phyloP scores from a whole-genome alignment of 73 alveolate genomes.

The Paramecium sexaurelia region DNA sequence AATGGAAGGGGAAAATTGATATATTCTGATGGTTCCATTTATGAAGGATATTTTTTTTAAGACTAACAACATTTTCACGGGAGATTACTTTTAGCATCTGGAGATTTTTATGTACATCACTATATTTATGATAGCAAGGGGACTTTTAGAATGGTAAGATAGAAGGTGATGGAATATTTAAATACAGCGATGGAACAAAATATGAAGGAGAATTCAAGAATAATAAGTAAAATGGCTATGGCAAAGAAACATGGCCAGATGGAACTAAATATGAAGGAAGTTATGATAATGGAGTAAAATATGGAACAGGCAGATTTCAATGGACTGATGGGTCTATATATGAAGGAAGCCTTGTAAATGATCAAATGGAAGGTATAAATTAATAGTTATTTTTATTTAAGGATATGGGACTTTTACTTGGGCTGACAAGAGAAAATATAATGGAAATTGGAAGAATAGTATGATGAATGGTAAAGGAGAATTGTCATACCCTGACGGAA shows the following conservation, averaged over 20 bases:
- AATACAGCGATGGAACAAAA: constrained; percentile 66
- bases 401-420: constrained; percentile 42
- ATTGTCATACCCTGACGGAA: constrained; percentile 69
- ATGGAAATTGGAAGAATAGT: constrained; percentile 70
- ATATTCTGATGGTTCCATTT: constrained; percentile 36
- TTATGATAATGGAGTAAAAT: constrained; percentile 40
- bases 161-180: constrained; percentile 73
- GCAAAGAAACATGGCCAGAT: constrained; percentile 59
- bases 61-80: constrained; percentile 83
- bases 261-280: constrained; percentile 49
- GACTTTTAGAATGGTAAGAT: constrained; percentile 70
- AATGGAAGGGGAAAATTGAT: constrained; percentile 59
- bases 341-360: constrained; percentile 54
- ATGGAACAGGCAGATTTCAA: constrained; percentile 70
- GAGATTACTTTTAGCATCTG: constrained; percentile 69
- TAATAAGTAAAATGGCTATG: constrained; percentile 51
- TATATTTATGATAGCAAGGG: constrained; percentile 44
- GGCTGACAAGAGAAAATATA: constrained; percentile 68
- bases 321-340: constrained; percentile 74
- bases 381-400: background rate
- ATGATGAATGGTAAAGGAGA: constrained; percentile 73
- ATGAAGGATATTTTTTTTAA: constrained; percentile 72
- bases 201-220: constrained; percentile 59
- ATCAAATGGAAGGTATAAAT: background rate
- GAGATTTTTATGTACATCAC: constrained; percentile 59